Evolutionary conservation across 192 early-diverging fungal genomes (phyloP).

Genomic region (Chytriomyces sp.): DNA sequence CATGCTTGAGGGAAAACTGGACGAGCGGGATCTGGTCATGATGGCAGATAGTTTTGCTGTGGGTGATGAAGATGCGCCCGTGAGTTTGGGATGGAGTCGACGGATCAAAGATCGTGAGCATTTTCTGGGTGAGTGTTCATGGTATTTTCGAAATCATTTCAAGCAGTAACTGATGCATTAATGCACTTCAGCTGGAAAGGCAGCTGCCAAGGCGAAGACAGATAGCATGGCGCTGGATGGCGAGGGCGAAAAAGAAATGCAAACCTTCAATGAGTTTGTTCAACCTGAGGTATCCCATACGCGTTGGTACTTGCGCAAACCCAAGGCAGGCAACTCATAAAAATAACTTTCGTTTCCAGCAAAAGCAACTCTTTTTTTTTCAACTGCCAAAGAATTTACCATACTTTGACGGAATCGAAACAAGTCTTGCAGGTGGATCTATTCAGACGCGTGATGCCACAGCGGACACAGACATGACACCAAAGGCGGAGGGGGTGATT

Average conservation of each 20-base stretch:
- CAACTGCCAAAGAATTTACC: conserved; percentile 26
- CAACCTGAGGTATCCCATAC: conserved; percentile 19
- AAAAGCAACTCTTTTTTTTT: conserved; percentile 32
- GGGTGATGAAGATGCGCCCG: conserved; percentile 22
- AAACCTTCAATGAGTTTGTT: conserved; percentile 24
- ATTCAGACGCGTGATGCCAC: background rate
- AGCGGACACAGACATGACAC: background rate
- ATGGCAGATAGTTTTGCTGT: conserved; percentile 21
- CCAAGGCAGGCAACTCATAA: background rate
- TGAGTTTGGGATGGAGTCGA: conserved; percentile 24
- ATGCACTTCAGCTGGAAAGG: conserved; percentile 7
- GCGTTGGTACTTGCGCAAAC: background rate
- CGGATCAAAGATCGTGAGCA: conserved; percentile 25
- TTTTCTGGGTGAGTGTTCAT: conserved; percentile 14
- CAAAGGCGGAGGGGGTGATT: conserved; percentile 20
- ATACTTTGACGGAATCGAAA: conserved; percentile 23
- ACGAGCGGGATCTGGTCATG: conserved; percentile 21
- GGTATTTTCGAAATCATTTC: background rate
- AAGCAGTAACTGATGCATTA: background rate
- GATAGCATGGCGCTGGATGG: background rate
- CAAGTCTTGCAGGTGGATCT: background rate
- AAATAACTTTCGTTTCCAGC: background rate
- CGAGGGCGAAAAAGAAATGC: conserved; percentile 13
- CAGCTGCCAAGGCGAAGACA: background rate
- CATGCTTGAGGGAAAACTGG: background rate